A percentile compares a stretch with the other conserved stretches of the same genome.
These are phyloP conservation scores for Phytomonas francai DNA, from an alignment of 208 protist genomes.

Conservation along the genomic window DNA sequence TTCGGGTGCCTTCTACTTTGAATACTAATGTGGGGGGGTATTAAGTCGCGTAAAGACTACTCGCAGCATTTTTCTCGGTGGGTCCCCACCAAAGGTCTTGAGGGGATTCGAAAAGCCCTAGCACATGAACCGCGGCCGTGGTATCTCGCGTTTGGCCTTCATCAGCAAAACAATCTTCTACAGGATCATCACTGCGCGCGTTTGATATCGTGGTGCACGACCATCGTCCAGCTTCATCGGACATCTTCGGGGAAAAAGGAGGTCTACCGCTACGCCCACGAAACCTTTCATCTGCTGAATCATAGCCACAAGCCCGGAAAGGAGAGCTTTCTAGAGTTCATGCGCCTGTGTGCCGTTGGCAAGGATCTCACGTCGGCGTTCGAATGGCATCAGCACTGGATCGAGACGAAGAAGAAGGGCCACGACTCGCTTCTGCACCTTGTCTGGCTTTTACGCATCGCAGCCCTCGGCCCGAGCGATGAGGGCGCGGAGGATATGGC, in stretches of 20 bases:
- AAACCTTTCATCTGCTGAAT: conserved; percentile 63
- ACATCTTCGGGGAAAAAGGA: conserved; percentile 27
- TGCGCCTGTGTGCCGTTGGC: conserved; percentile 71
- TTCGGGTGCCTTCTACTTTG: not conserved
- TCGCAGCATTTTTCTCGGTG: conserved; percentile 65
- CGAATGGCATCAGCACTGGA: conserved; percentile 76
- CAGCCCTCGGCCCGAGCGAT: conserved; percentile 47
- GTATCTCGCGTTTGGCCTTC: conserved; percentile 62
- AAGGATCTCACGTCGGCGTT: conserved; percentile 77
- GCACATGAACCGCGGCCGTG: conserved; percentile 80
- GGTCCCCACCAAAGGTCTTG: conserved; percentile 56
- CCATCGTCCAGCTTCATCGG: conserved; percentile 45
- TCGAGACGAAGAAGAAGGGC: conserved; percentile 32
- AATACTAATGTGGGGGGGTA: conserved; percentile 70
- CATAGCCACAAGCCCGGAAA: conserved; percentile 62
- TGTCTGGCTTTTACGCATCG: conserved; percentile 69
- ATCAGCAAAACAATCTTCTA: conserved; percentile 63
- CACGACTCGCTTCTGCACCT: conserved; percentile 25
- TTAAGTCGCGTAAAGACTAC: conserved; percentile 65
- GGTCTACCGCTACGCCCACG: conserved; percentile 77
- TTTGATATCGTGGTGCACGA: conserved; percentile 69
- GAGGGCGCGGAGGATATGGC: conserved; percentile 76
- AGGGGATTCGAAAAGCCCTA: conserved; percentile 44
- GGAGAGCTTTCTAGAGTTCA: conserved; percentile 57
- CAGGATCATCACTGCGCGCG: conserved; percentile 73